Base-by-base conservation (phyloP, 2,329 filamentous ascomycete species). In the Ceratocystis variospora region DNA sequence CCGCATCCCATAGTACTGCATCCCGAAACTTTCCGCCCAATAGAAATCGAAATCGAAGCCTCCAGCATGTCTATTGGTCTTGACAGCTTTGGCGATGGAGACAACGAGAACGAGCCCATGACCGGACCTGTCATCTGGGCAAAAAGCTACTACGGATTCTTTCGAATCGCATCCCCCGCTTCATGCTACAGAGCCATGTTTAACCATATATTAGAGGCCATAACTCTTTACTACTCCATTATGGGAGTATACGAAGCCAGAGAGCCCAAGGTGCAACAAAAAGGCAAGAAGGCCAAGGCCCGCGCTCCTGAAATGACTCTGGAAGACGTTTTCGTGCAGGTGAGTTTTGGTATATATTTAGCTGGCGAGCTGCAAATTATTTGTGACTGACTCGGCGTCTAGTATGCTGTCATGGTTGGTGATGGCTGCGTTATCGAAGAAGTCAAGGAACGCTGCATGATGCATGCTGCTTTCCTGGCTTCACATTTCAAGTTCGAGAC, bases 121-220 rank as follows among this genome's bases (percentile, higher is more conserved):
- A 79, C 82, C 63, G 77, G 78, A 19, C 78, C 82, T 3, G 77
- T 82, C n/a, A 76, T 88, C 37, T 90, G 87, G 87, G 84, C 86
- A 0, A 77, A 79, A 37, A 85, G 85, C 46, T 73, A 77, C 65
- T 81, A 84, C 12, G 87, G 86, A 57, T 90, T 87, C 86, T 89
- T 84, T 72, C 82, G 86, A 71, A 79, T 90, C 53, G 33, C 66
- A 37, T 77, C 77, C 41, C 86, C 88, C 0, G 77, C 81, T n/a
- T 71, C 76, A 8, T 73, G 75, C 1, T 91, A 89, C 72, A 75
- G 76, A 63, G 70, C 74, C 5, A 82, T 83, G 33, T 86, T 82
- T 73, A 74, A 80, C 37, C 77, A 79, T 61, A 87, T 88, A 79
- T 78, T 81, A 63, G 80, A 87, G 72, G 86, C 83, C 1, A 81